Evolutionary conservation across 768 basidiomycete genomes (phyloP), one percentile per base, ranked within the genome.

Genomic region (Psilocybe cubensis): DNA sequence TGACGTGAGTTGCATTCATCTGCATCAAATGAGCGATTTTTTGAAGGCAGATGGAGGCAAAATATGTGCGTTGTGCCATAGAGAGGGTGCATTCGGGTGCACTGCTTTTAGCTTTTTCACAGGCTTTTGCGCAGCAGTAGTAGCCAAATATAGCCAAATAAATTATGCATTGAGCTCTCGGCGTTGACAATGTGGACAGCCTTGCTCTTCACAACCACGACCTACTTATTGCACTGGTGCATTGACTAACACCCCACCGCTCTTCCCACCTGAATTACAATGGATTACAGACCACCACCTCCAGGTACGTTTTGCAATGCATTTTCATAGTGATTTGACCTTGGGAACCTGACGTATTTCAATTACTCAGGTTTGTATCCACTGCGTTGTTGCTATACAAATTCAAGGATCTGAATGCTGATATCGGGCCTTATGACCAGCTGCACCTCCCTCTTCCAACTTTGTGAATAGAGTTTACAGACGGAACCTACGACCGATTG

Each of bases 401-500:
- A 49, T n/a, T n/a, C n/a, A 12, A 40, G 17, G 27, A 38, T 2
- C 21, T 33, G 20, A 41, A 40, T 48, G 27, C 35, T 48, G 3
- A 53, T n/a, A 17, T 42, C 18, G 41, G 9, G 3, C 27, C 44
- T 48, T 53, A 25, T 20, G n/a, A 10, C 33, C 66, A 86, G 74
- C 78, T 54, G 63, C 81, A 54, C 77, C 83, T 20, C 85, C 86
- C 3, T 74, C 83, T 1, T 89, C 86, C 72, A 78, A 79, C n/a
- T 83, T 84, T 67, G 79, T 83, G 17, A 77, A 76, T 35, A 79
- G 82, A 60, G 67, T 84, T 24, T 89, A 87, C 61, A 73, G 70
- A 57, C 72, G 77, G 52, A 89, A 77, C 66, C 66, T 91, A 57
- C 76, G 91, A 23, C 87, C 90, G 10, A 66, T 86, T n/a, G 80